Conservation (phyloP, 352 stramenopile genomes). For the Globisporangium lucens region DNA sequence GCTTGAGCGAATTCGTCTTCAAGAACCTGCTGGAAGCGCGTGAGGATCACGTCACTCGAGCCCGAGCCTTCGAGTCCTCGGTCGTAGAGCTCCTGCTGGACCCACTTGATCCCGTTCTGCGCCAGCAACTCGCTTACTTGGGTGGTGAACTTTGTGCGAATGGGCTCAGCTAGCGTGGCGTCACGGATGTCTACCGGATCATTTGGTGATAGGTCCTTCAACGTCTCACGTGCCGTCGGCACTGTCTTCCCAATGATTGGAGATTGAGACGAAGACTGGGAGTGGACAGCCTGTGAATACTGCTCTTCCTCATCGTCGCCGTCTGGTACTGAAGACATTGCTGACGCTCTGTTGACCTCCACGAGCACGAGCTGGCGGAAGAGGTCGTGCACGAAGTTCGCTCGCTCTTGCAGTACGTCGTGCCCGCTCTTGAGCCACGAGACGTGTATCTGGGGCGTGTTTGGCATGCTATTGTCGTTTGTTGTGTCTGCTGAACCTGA, state of each 20-base stretch:
- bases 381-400: slow-evolving; percentile 49
- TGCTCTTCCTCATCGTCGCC: not conserved
- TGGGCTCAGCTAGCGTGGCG: not conserved
- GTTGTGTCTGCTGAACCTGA: not conserved
- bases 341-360: not conserved
- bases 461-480: not conserved
- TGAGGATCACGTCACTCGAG: slow-evolving; percentile 36
- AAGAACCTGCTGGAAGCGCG: slow-evolving; percentile 41
- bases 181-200: no score
- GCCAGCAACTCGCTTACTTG: slow-evolving; percentile 31
- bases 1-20: slow-evolving; percentile 26
- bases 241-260: no score
- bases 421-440: slow-evolving; percentile 79
- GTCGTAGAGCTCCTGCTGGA: slow-evolving; percentile 82
- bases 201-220: not conserved
- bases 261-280: no score
- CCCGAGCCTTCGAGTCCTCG: slow-evolving; percentile 61
- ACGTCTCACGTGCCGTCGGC: not conserved
- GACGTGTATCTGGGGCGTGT: slow-evolving; percentile 30
- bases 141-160: slow-evolving; percentile 2
- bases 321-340: not conserved
- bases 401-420: slow-evolving; percentile 64
- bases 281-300: no score
- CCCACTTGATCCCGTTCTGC: slow-evolving; percentile 53
- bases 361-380: slow-evolving; percentile 38